Percentiles rank a stretch among this genome's conserved stretches.
Evolutionary conservation across 2,329 filamentous ascomycete species (phyloP).

Genomic region (Ambrosiella cleistominuta): DNA sequence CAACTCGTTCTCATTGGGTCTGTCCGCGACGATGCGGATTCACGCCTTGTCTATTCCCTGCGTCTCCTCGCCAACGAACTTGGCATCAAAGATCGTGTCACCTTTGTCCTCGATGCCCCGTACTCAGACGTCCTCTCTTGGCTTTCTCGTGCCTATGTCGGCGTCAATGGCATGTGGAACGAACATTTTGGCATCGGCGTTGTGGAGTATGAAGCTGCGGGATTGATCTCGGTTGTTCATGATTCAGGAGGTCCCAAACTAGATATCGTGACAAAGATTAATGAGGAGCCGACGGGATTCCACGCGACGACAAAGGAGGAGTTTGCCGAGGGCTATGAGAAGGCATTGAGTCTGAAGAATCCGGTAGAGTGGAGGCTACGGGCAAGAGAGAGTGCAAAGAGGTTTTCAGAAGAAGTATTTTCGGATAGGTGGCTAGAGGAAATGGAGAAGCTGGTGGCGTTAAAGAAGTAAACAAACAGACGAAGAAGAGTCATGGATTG

Average conservation of each 20-base stretch:
- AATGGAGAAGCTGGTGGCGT: conserved; percentile 51
- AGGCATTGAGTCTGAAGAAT: conserved; percentile 55
- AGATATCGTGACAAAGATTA: conserved; percentile 73
- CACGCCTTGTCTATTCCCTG: conserved; percentile 71
- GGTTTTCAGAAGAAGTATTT: conserved; percentile 84
- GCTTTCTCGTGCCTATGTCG: conserved; percentile 59
- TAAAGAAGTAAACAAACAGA: conserved; percentile 18
- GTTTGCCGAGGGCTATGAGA: conserved; percentile 65
- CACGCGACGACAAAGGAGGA: conserved; percentile 63
- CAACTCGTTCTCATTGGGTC: conserved; percentile 75
- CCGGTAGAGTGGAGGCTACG: conserved; percentile 48
- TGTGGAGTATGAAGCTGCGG: conserved; percentile 93
- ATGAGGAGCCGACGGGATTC: conserved; percentile 67
- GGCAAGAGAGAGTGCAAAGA: conserved; percentile 58
- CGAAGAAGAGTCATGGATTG: not conserved
- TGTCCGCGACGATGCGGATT: conserved; percentile 69
- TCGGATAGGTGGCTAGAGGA: conserved; percentile 58
- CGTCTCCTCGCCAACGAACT: conserved; percentile 75
- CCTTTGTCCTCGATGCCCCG: conserved; percentile 76
- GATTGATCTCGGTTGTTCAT: conserved; percentile 82
- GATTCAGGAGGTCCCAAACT: conserved; percentile 81
- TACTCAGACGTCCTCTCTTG: conserved; percentile 77
- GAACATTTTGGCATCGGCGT: conserved; percentile 98
- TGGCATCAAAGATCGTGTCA: conserved; percentile 63
- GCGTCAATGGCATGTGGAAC: conserved; percentile 98